Evolutionary conservation across 441 rosid species (phyloP), one percentile per base, ranked within the genome.

Genomic region (Daphne laureola): DNA sequence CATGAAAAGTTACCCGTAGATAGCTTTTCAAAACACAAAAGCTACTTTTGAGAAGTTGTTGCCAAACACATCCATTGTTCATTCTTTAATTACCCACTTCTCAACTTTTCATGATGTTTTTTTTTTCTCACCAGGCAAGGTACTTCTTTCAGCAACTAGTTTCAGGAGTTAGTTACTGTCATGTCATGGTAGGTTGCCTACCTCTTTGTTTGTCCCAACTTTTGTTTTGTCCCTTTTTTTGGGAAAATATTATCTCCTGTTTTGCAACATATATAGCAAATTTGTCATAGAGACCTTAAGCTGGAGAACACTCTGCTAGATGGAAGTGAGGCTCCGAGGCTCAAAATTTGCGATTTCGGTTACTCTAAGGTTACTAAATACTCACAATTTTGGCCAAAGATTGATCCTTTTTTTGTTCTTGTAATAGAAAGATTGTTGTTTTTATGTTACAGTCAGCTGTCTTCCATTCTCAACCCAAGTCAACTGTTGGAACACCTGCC

Each of bases 151-250:
- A 80, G 63, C 90, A 83, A 51, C 81, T 83, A 27, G 72, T 80
- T 62, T 83, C 90, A n/a, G 90, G 86, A 61, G 90, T 83, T 54
- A 83, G 90, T 66, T 80, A 80, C 51, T 83, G 90, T 63, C 90
- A 83, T 53, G 67, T 78, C 47, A 80, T 80, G 86, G 90, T 83
- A 75, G 42, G 46, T 52, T 2, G 41, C 46, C 44, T 8, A 23
- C 44, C 9, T 18, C 9, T 48, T 21, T 7, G 26, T 27, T 26
- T 50, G 49, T n/a, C 15, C 13, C 42, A 31, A 31, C 38, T 31
- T 31, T 11, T 2, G 11, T 31, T 31, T 2, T 43, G 26, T 31
- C 5, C 14, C 9, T 9, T 31, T 31, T 31, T 31, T 0, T 31
- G 38, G 38, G 38, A 21, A 16, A 14, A 8, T 17, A 12, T 50